These are phyloP conservation scores for Inosperma sp. DNA, from an alignment of 768 basidiomycete species.

Conservation along the genomic window DNA sequence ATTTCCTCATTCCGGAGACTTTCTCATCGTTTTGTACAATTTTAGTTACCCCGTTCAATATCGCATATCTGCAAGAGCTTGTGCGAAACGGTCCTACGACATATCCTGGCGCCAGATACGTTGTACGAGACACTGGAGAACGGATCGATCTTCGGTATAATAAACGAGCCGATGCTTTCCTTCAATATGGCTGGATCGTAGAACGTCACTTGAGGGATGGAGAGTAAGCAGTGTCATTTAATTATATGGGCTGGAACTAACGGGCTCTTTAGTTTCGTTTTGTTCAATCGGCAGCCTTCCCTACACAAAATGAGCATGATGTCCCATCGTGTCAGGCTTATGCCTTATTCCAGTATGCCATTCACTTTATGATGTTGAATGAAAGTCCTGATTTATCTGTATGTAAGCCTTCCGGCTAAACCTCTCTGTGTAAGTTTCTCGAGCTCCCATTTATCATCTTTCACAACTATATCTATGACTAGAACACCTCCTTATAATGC, in stretches of 20 bases:
- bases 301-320: constrained; percentile 99
- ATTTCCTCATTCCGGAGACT: no score
- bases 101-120: no score
- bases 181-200: constrained; percentile 98
- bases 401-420: constrained; percentile 88
- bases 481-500: constrained; percentile 98
- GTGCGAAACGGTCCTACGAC: no score
- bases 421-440: constrained; percentile 81
- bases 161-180: constrained; percentile 89
- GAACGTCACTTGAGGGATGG: constrained; percentile 97
- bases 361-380: constrained; percentile 7
- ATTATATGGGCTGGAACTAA: constrained; percentile 8
- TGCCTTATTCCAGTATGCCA: constrained; percentile 93
- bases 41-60: no score
- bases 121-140: constrained; percentile 95
- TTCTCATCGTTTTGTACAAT: no score
- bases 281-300: constrained; percentile 98
- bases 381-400: background rate
- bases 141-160: constrained; percentile 96
- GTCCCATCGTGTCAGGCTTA: constrained; percentile 94
- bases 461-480: constrained; percentile 25
- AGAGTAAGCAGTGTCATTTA: constrained; percentile 61
- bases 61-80: no score
- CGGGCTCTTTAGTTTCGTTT: constrained; percentile 55
- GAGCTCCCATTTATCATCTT: constrained; percentile 17